phyloP scores from a whole-genome alignment of 1,284 basidiomycete species.

The Malassezia dermatis region DNA sequence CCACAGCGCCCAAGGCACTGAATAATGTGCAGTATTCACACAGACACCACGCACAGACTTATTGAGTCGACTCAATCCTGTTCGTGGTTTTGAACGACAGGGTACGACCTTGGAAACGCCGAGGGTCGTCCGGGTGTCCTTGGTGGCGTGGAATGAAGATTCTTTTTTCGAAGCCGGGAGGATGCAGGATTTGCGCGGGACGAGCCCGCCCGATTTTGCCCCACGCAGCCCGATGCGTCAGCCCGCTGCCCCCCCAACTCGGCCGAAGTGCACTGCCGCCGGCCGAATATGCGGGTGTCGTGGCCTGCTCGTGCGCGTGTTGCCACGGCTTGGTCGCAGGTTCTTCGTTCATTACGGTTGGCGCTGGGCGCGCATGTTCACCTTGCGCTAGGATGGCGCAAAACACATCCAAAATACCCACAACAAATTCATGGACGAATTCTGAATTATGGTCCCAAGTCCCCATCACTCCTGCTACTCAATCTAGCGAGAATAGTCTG shows the following conservation, averaged over 20 bases:
- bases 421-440: not conserved
- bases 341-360: not conserved
- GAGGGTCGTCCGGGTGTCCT: not conserved
- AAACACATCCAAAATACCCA: not conserved
- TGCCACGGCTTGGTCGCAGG: not conserved
- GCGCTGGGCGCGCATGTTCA: not conserved
- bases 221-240: not conserved
- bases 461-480: not conserved
- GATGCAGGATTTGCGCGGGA: conserved; percentile 2
- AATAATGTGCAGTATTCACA: not conserved
- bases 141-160: conserved; percentile 5
- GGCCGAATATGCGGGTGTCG: not conserved
- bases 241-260: not conserved
- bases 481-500: not conserved
- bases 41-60: not conserved
- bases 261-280: not conserved
- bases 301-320: not conserved
- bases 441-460: not conserved
- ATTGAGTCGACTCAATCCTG: not conserved
- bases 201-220: not conserved
- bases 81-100: not conserved
- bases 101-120: not conserved
- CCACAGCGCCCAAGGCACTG: not conserved
- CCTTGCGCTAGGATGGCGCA: not conserved
- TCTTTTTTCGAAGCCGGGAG: not conserved